Evolutionary conservation across 768 basidiomycete species (phyloP).

Genomic region (Termitomyces sp.): DNA sequence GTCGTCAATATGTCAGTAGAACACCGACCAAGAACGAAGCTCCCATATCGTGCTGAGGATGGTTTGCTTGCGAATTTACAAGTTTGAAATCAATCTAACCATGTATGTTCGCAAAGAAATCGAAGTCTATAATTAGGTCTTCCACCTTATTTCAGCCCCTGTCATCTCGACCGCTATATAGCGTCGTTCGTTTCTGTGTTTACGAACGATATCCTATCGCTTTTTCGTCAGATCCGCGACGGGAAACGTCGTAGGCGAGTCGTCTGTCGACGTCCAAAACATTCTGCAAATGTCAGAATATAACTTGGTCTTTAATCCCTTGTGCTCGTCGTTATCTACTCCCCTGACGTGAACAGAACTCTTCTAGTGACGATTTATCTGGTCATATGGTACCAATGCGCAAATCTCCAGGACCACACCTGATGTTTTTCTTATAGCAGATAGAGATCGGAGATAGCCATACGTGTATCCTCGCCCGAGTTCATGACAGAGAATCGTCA

Average conservation of each 20-base stretch:
- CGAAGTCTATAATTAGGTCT: not conserved
- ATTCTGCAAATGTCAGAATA: not conserved
- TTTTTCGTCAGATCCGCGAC: not conserved
- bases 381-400: not conserved
- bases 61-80: not conserved
- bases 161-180: constrained; percentile 4
- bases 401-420: not conserved
- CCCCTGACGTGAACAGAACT: constrained; percentile 1
- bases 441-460: not conserved
- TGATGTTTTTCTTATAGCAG: not conserved
- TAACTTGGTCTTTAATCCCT: not conserved
- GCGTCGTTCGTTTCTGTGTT: not conserved
- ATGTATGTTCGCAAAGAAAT: not conserved
- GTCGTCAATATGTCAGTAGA: not conserved
- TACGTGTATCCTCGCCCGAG: not conserved
- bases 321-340: not conserved
- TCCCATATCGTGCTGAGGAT: not conserved
- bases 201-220: too few relatives aligned
- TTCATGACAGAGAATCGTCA: not conserved
- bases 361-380: not conserved
- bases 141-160: constrained; percentile 5
- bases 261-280: not conserved
- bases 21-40: not conserved
- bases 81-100: not conserved
- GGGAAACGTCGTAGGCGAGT: constrained; percentile 10